Conservation (phyloP, 345 rosid genomes). For the Erysimum cheiranthoides region DNA sequence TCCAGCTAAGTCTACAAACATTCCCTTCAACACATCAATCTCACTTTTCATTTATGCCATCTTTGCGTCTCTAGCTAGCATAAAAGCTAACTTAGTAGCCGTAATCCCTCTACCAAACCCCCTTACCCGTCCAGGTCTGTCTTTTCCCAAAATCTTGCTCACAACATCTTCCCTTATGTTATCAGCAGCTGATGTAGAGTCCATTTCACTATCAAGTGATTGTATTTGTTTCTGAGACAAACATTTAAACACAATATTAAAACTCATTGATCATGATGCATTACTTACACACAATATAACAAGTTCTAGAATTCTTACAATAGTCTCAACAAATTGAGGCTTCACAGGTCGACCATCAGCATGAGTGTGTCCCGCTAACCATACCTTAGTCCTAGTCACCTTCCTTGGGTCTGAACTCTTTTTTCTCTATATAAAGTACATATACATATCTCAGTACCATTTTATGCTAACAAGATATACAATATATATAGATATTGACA, state of each 20-base stretch:
- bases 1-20: background rate
- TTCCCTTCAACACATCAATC: background rate
- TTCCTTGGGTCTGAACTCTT: too few species aligned
- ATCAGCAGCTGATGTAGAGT: constrained; percentile 3
- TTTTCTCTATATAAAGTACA: background rate
- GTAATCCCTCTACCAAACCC: background rate
- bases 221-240: background rate
- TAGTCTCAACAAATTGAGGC: background rate
- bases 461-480: too few species aligned
- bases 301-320: background rate
- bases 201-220: constrained; percentile 1
- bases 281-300: too few species aligned
- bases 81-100: background rate
- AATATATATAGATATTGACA: too few species aligned
- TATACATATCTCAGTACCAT: too few species aligned
- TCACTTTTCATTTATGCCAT: too few species aligned
- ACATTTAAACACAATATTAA: too few species aligned
- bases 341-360: background rate
- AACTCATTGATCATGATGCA: too few species aligned
- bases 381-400: background rate
- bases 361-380: background rate
- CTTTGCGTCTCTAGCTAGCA: background rate
- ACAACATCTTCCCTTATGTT: constrained; percentile 18
- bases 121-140: background rate
- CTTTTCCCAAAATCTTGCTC: constrained; percentile 20